A percentile compares a stretch with the other conserved stretches of the same genome.
Evolutionary conservation across 352 stramenopile species (phyloP).

Genomic region (Thalassiosira ordinaria): DNA sequence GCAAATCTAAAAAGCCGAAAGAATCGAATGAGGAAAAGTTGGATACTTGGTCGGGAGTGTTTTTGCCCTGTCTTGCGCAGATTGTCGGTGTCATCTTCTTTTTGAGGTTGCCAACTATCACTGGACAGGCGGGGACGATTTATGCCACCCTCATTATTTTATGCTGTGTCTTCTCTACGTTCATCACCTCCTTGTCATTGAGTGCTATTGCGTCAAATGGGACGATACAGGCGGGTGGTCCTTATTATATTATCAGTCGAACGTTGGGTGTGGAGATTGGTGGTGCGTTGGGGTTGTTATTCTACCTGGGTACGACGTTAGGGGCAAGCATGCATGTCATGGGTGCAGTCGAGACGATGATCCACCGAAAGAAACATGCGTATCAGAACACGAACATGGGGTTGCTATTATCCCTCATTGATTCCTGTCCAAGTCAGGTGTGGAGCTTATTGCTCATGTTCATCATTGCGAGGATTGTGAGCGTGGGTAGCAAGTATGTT

Average conservation of each 20-base stretch:
- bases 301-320: slow-evolving; percentile 89
- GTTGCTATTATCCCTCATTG: slow-evolving; percentile 15
- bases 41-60: slow-evolving; percentile 83
- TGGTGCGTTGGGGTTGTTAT: slow-evolving; percentile 89
- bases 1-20: not conserved
- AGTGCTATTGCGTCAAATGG: slow-evolving; percentile 90
- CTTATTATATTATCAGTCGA: slow-evolving; percentile 86
- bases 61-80: slow-evolving; percentile 90
- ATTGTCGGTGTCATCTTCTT: slow-evolving; percentile 92
- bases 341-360: slow-evolving; percentile 81
- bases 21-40: slow-evolving; percentile 48
- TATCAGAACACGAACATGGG: slow-evolving; percentile 20
- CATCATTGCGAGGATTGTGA: slow-evolving; percentile 48
- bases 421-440: slow-evolving; percentile 31
- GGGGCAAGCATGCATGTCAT: slow-evolving; percentile 84
- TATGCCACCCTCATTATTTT: slow-evolving; percentile 65
- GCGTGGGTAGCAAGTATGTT: slow-evolving; percentile 46
- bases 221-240: slow-evolving; percentile 84
- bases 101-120: slow-evolving; percentile 88
- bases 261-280: slow-evolving; percentile 89
- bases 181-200: slow-evolving; percentile 88
- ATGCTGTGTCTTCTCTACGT: slow-evolving; percentile 87
- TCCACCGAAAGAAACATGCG: slow-evolving; percentile 62
- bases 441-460: slow-evolving; percentile 50
- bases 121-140: slow-evolving; percentile 87